Percentiles rank a stretch among this genome's conserved stretches.
Evolutionary conservation across 202 grass and related monocot genomes (phyloP).

Genomic region (Cymbopogon flexuosus): DNA sequence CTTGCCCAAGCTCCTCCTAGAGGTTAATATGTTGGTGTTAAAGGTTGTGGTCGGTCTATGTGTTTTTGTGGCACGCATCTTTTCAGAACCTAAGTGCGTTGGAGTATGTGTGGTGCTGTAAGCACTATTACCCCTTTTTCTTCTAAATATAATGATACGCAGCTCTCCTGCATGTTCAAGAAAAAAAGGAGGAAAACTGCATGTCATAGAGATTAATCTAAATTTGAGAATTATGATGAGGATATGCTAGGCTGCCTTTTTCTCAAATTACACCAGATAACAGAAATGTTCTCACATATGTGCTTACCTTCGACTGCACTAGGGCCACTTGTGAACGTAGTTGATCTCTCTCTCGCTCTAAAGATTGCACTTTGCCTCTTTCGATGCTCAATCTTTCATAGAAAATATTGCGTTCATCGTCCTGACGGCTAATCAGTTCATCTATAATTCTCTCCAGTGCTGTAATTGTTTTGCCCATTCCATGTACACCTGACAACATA

Average conservation of each 20-base stretch:
- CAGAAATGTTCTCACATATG: neutral
- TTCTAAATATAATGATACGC: too few species aligned
- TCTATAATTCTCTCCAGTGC: conserved; percentile 56
- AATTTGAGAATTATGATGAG: neutral
- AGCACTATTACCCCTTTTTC: too few species aligned
- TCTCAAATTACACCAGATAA: conserved; percentile 2
- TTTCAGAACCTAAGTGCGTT: too few species aligned
- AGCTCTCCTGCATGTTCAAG: too few species aligned
- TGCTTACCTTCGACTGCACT: conserved; percentile 74
- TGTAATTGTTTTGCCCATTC: conserved; percentile 50
- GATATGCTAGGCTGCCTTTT: neutral
- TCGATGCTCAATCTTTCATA: conserved; percentile 67
- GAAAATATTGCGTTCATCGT: conserved; percentile 41
- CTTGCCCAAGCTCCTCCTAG: too few species aligned
- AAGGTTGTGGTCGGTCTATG: too few species aligned
- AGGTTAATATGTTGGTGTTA: too few species aligned
- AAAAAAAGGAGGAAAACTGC: neutral
- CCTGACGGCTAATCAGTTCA: conserved; percentile 47
- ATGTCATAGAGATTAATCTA: neutral
- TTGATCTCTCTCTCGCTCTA: conserved; percentile 74
- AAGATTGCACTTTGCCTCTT: conserved; percentile 58
- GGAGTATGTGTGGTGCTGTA: neutral
- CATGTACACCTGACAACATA: conserved; percentile 51
- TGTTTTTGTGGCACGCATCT: too few species aligned
- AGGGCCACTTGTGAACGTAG: conserved; percentile 59